Evolutionary conservation across 108 stramenopile genomes (phyloP), one percentile per base, ranked within the genome.

Genomic region (Cyclotella atomus): DNA sequence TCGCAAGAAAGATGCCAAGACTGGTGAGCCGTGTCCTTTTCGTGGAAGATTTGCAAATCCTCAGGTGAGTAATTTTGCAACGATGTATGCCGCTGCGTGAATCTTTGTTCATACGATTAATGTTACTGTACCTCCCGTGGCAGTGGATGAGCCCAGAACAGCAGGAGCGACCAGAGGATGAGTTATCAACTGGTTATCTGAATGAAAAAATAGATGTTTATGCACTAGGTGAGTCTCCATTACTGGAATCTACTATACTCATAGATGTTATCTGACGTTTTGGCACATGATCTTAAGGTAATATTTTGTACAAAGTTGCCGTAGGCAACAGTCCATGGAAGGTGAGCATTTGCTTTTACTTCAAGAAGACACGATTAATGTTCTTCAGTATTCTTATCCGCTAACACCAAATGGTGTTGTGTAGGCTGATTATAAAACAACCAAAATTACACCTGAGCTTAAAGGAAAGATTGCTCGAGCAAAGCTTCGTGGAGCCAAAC

Each of bases 131-230:
- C 5, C 21, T 62, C 32, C 27, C 34, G 2, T 34, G 20, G 43
- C 65, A 71, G 70, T 80, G 79, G 79, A 80, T 80, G 79, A 68
- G 90, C 17, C 94, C 94, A 2, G 94, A 95, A 54, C 91, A 95
- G 79, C 77, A 71, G 52, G 73, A 43, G 21, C 66, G 65, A 24
- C 60, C 60, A 20, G 54, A 60, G 62, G 65, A 68, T 55, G 64
- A 43, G 62, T 60, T 71, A 16, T 73, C 72, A 20, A 65, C 68
- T 10, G 66, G 72, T 16, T 77, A 77, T 73, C 64, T 85, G n/a
- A 52, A 78, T 36, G 77, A 84, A 73, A 83, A 88, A 59, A 76
- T 84, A 17, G 92, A 93, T 65, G 85, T 93, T 24, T 93, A 93
- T 62, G 71, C 84, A 16, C 66, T 93, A 21, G 92, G 47, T 49